phyloP scores from a whole-genome alignment of 1,284 basidiomycete species.

The Puccinia triticina region DNA sequence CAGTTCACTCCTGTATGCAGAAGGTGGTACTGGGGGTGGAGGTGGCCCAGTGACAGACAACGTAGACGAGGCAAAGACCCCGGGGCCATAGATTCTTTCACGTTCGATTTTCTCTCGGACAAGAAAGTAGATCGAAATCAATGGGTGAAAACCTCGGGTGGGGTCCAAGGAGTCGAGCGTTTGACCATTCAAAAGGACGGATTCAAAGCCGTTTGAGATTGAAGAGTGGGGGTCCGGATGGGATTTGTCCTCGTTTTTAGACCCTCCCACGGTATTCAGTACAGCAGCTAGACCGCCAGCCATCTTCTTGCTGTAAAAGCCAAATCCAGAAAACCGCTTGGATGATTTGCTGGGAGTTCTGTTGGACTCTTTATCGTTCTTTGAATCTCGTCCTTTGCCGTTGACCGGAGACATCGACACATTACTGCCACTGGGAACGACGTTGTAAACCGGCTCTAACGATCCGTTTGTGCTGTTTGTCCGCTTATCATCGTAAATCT shows the following conservation, averaged over 20 bases:
- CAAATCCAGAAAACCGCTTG: slow-evolving; percentile 82
- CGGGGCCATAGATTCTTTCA: slow-evolving; percentile 87
- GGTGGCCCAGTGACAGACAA: slow-evolving; percentile 64
- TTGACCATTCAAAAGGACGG: slow-evolving; percentile 52
- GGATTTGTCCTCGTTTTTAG: slow-evolving; percentile 58
- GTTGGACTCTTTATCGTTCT: slow-evolving; percentile 51
- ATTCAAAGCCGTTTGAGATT: slow-evolving; percentile 41
- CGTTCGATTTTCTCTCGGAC: slow-evolving; percentile 93
- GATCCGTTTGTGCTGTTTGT: slow-evolving; percentile 62
- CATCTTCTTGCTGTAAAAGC: slow-evolving; percentile 89
- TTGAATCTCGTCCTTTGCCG: slow-evolving; percentile 27
- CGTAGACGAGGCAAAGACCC: slow-evolving; percentile 90
- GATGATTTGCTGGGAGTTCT: slow-evolving; percentile 56
- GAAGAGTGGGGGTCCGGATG: slow-evolving; percentile 39
- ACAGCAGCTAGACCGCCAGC: slow-evolving; percentile 58
- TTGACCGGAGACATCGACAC: slow-evolving; percentile 50
- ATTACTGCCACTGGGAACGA: slow-evolving; percentile 52
- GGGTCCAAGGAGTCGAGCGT: slow-evolving; percentile 68
- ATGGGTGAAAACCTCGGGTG: slow-evolving; percentile 87
- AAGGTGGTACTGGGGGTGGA: slow-evolving; percentile 55
- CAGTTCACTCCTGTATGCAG: slow-evolving; percentile 53
- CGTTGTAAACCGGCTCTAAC: slow-evolving; percentile 41
- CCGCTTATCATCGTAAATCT: slow-evolving; percentile 76
- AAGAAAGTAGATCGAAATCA: slow-evolving; percentile 94
- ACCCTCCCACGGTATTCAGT: slow-evolving; percentile 51